Evolutionary conservation across 768 basidiomycete genomes (phyloP).

Genomic region (Russula lepida): DNA sequence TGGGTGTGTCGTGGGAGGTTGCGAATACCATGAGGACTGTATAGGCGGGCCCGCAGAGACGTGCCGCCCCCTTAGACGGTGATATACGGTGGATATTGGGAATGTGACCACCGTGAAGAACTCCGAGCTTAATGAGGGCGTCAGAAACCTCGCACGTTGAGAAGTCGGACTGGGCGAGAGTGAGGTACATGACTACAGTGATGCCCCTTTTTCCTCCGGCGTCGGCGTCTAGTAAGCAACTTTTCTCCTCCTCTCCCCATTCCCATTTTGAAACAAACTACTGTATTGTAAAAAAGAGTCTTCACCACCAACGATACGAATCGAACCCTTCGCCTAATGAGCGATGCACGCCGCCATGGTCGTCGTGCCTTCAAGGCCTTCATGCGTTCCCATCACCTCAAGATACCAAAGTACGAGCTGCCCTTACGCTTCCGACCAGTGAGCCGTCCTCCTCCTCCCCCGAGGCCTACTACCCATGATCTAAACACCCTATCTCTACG

Average conservation of each 20-base stretch:
- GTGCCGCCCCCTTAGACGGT: no score
- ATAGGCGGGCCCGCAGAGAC: constrained; percentile 71
- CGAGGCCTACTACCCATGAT: neutral
- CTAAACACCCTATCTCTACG: neutral
- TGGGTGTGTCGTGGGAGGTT: constrained; percentile 52
- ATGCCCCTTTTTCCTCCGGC: neutral
- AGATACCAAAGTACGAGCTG: constrained; percentile 56
- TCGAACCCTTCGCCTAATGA: constrained; percentile 2
- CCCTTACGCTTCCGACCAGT: constrained; percentile 71
- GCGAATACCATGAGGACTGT: constrained; percentile 76
- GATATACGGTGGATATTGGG: constrained; percentile 64
- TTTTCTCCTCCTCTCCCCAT: neutral
- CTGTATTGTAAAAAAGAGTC: neutral
- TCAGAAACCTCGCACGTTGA: constrained; percentile 85
- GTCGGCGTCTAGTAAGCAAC: neutral
- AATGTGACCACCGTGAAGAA: constrained; percentile 67
- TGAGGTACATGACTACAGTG: constrained; percentile 5
- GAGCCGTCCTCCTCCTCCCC: constrained; percentile 16
- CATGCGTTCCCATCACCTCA: constrained; percentile 64
- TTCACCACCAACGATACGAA: neutral
- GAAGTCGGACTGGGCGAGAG: constrained; percentile 30
- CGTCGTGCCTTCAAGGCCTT: constrained; percentile 45
- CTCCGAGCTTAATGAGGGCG: constrained; percentile 72
- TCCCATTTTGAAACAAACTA: neutral
- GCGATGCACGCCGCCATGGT: constrained; percentile 30